These are phyloP conservation scores for Fraxinus anomala DNA, from an alignment of 257 asterid genomes.

Conservation along the genomic window DNA sequence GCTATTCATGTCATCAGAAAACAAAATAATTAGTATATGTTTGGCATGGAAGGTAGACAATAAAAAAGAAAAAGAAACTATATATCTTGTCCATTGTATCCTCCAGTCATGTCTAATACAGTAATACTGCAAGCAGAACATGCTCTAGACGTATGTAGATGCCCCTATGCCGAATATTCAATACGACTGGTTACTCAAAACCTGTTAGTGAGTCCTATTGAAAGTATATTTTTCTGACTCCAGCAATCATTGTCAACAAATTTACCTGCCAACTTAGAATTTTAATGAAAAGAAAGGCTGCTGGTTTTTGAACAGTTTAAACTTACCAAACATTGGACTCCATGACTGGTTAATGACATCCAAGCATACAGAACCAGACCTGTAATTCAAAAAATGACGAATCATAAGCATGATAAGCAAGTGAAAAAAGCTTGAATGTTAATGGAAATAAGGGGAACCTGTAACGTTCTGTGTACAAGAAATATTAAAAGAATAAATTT, in stretches of 20 bases:
- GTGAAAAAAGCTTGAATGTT: background rate
- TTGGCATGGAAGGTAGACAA: background rate
- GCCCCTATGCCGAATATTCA: background rate
- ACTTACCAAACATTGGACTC: constrained; percentile 95
- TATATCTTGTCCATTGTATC: background rate
- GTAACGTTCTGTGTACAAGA: background rate
- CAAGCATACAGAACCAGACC: constrained; percentile 94
- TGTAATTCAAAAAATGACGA: constrained; percentile 31
- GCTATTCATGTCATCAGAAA: background rate
- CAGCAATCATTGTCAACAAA: background rate
- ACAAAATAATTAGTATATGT: background rate
- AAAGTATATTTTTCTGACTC: background rate
- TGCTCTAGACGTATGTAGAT: background rate
- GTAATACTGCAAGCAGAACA: background rate
- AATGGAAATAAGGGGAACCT: background rate
- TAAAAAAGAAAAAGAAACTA: background rate
- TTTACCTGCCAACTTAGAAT: background rate
- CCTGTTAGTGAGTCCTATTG: background rate
- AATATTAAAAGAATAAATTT: background rate
- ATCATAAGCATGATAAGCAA: constrained; percentile 7
- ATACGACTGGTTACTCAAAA: background rate
- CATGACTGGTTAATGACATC: constrained; percentile 94
- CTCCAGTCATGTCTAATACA: too few relatives aligned
- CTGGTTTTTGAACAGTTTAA: background rate
- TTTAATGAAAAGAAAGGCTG: background rate